Base-by-base conservation (phyloP, 148 eudicot species). In the Rhododendron kiyosumense region DNA sequence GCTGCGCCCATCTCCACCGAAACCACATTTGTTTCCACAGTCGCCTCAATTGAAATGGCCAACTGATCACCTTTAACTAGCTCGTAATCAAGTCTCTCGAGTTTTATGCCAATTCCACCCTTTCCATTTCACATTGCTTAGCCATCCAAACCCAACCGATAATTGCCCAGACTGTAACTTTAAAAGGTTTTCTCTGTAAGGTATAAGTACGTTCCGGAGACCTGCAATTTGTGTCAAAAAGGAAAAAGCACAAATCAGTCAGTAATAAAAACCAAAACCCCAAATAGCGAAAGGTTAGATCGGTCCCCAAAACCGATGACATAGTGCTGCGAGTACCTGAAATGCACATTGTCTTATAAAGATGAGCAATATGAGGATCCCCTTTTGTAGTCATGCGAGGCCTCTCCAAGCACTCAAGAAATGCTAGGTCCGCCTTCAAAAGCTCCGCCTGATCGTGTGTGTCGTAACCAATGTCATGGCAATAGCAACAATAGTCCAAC, bases 381-480 rank as follows among this genome's bases (percentile, higher is more conserved):
- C 99, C 98, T 85, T 86, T 92, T 3, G 91, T 89, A 52, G 71
- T 87, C 92, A 94, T 92, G 85, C 88, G 87, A 86, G 96, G 94
- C 90, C 89, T 93, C 93, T 97, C 99, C 89, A 97, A 89, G 89
- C 99, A 97, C 90, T 95, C 98, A 17, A 97, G 94, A 89, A 97
- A 94, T 73, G 98, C 96, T 54, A 97, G 85, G 88, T 97, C 99
- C 5, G 99, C 98, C 87, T 97, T 94, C 30, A 97, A 90, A 88
- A 97, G 99, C 90, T 97, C 92, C 7, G 95, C 96, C 82, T 97
- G 99, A 78, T 97, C 95, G 87, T 95, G 95, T 36, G 94, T 83
- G 84, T 95, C 99, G 81, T 97, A 97, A 24, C 99, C 99, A 51
- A 97, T 97, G 82, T 97, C 99, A 86, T 97, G 99, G 83, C 99